Base-by-base conservation (phyloP, 331 rosid genomes). In the Quercus lobata region DNA sequence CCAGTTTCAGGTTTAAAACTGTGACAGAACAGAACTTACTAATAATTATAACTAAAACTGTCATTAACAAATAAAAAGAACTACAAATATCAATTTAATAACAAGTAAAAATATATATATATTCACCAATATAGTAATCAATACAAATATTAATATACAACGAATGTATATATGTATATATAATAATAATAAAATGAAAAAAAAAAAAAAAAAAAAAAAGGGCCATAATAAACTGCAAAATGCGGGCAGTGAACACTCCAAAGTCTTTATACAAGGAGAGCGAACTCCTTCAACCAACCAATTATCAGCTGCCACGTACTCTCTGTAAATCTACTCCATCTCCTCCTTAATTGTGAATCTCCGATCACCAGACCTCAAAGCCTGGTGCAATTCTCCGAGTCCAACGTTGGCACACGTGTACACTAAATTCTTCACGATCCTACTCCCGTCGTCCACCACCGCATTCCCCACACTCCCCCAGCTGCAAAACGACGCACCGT, bases 401-500 rank as follows among this genome's bases (percentile, higher is more conserved):
- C 81, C 62, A 19, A 92, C 84, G 5, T 81, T 78, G 3, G 90
- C 87, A 44, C 88, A 86, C 18, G 84, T 81, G 29, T 88, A 78
- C 86, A 91, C 95, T 82, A 91, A 18, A 71, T 88, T 82, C 79
- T 75, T 82, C 73, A 19, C 18, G 44, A 84, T 71, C 69, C 87
- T 44, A 1, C 12, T 58, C 11, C 78, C 76, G 8, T 76, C 88
- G n/a, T 79, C 73, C 37, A 77, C 71, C n/a, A 70, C 94, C 19
- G 27, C 80, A 58, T 92, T 91, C 73, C 44, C 32, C 16, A 91
- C 72, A 71, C 87, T 80, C n/a, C 73, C 74, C 98, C 95, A 94
- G 79, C 83, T 77, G 30, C 90, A 91, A 41, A 41, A 41, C 49
- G 49, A 41, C 16, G 0, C 74, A 2, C 88, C 86, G 0, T 55